Base-by-base conservation (phyloP, 2,329 filamentous ascomycete genomes). In the Beauveria pseudobassiana region DNA sequence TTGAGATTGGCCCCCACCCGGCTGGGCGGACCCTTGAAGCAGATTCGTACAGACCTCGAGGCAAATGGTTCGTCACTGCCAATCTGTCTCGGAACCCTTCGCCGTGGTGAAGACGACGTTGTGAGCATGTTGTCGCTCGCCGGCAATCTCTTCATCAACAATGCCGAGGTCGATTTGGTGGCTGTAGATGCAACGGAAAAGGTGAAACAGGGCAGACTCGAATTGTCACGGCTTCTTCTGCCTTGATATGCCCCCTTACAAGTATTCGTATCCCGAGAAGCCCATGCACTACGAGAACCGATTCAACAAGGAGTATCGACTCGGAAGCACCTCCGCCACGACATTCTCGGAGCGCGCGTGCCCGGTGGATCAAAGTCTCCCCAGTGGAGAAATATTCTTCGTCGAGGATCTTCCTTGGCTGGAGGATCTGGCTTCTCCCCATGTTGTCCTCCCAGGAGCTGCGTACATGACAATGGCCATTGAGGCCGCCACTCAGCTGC, bases 351-450 rank as follows among this genome's bases (percentile, higher is more conserved):
- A 9, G 58, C 62, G 46, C 61, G 49, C 8, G 52, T 67, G 1
- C 52, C 63, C n/a, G 65, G 64, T 7, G 59, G 59, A 22, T 59
- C 72, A 63, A 67, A 66, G 58, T 42, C 63, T 69, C 69, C 70
- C 0, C 58, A 61, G 6, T 77, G 74, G 74, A 59, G 73, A 1
- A 73, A 74, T 48, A 61, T 68, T 3, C 59, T 77, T 4, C 62
- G 62, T 1, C 61, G 70, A 68, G 14, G 69, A 74, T 51, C 61
- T 72, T 0, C 69, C 71, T 0, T 77, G 74, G 75, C 57, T 77
- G 6, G 61, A 62, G 1, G 72, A 74, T 46, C 75, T 59, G 60
- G 4, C 64, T 75, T 8, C 62, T 68, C 20, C 64, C 0, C 59
- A 67, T 10, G 62, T 70, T 6, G 65, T 76, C 0, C 74, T 73